These are phyloP conservation scores for Inosperma sp. DNA, from an alignment of 768 basidiomycete genomes.

Conservation along the genomic window DNA sequence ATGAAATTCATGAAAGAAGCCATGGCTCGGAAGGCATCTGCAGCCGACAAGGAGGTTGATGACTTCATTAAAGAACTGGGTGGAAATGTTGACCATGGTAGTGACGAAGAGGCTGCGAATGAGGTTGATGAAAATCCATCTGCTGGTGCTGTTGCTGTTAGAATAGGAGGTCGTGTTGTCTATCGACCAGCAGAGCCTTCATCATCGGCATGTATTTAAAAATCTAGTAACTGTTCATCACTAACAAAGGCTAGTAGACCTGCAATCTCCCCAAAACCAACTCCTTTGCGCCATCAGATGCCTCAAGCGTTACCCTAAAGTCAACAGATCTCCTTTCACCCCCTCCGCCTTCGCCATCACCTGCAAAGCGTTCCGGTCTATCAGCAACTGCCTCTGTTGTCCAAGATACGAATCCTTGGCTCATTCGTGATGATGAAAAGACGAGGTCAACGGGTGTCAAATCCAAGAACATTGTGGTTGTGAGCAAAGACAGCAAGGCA, in stretches of 20 bases:
- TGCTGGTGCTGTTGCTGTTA: slow-evolving; percentile 43
- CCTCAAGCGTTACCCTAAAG: slow-evolving; percentile 65
- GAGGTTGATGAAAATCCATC: slow-evolving; percentile 25
- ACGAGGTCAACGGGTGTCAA: slow-evolving; percentile 43
- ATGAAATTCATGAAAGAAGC: slow-evolving; percentile 99
- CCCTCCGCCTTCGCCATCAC: slow-evolving; percentile 30
- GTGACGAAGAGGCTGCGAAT: slow-evolving; percentile 19
- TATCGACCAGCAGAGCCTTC: slow-evolving; percentile 57
- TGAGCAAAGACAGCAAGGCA: slow-evolving; percentile 61
- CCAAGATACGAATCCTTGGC: slow-evolving; percentile 76
- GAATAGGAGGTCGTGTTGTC: slow-evolving; percentile 63
- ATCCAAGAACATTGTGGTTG: slow-evolving; percentile 69
- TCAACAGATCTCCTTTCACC: slow-evolving; percentile 49
- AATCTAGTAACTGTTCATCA: not conserved
- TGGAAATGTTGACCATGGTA: slow-evolving; percentile 26
- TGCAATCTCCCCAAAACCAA: slow-evolving; percentile 15
- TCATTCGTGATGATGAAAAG: slow-evolving; percentile 37
- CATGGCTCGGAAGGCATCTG: slow-evolving; percentile 57
- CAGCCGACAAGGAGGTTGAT: slow-evolving; percentile 59
- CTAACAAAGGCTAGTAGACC: slow-evolving; percentile 1
- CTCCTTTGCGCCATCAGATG: slow-evolving; percentile 40
- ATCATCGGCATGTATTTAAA: slow-evolving; percentile 25
- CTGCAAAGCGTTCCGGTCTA: not conserved
- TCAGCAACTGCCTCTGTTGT: slow-evolving; percentile 11
- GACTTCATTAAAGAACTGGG: slow-evolving; percentile 72